A percentile compares a stretch with the other conserved stretches of the same genome.
Evolutionary conservation across 768 basidiomycete species (phyloP).

Genomic region (Amanita rimosa): DNA sequence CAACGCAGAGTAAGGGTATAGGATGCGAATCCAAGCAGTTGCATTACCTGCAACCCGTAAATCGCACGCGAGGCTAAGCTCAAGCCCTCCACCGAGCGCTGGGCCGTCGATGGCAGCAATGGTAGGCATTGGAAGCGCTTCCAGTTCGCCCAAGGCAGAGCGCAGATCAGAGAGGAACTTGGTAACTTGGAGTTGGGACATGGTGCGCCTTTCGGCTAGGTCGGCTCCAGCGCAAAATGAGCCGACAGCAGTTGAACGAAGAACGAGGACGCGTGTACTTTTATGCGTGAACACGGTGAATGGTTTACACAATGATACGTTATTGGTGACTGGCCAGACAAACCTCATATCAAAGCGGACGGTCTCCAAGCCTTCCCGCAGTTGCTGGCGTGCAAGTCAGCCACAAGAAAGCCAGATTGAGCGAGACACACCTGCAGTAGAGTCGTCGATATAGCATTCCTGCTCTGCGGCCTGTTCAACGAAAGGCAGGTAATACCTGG

Average conservation of each 20-base stretch:
- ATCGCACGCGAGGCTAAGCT: constrained; percentile 83
- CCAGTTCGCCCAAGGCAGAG: constrained; percentile 60
- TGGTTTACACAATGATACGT: too few relatives aligned
- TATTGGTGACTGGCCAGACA: constrained; percentile 5
- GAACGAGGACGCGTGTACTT: constrained; percentile 58
- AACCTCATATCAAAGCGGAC: constrained; percentile 61
- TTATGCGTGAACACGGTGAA: background rate
- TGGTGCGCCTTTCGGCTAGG: constrained; percentile 72
- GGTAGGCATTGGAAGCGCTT: constrained; percentile 76
- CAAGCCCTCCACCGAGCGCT: constrained; percentile 88
- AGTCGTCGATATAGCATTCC: constrained; percentile 76
- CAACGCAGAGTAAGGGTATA: background rate
- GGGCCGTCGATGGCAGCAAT: constrained; percentile 91
- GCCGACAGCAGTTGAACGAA: constrained; percentile 68
- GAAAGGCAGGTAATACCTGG: constrained; percentile 64
- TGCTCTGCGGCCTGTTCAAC: constrained; percentile 74
- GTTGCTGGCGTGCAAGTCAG: constrained; percentile 36
- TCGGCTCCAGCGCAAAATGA: constrained; percentile 93
- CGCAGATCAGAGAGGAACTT: constrained; percentile 74
- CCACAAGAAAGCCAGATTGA: background rate
- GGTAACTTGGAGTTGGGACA: constrained; percentile 64
- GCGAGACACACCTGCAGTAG: constrained; percentile 46
- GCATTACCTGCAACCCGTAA: constrained; percentile 71
- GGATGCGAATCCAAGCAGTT: background rate
- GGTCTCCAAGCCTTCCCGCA: constrained; percentile 55